Base-by-base conservation (phyloP, 257 asterid species). In the Apocynum venetum region DNA sequence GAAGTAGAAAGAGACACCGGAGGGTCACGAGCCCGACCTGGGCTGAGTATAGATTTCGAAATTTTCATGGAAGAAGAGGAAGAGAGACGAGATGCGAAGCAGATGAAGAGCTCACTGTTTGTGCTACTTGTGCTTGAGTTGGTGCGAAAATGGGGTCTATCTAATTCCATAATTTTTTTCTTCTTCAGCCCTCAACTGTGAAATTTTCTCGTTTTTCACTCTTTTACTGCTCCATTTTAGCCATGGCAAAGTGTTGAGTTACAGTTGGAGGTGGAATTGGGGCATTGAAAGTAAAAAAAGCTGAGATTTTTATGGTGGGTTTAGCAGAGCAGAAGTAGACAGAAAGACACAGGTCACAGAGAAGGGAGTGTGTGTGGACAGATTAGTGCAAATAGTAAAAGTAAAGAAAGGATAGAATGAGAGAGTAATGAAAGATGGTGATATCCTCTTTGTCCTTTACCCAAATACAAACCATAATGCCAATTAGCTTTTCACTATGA, bases 1-100 rank as follows among this genome's bases (percentile, higher is more conserved):
- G 96, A 90, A 49, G 93, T 84, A 14, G 99, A 82, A 60, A 90
- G 94, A 8, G 96, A 78, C 31, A 81, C 80, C 1, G 91, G 90
- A 11, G 87, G 88, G 78, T 90, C 97, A 0, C 97, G 89, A 41
- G 87, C 86, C 35, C 86, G 87, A 8, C 83, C 84, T 13, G 89
- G 89, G 71, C 91, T 87, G 13, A 87, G 85, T 25, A 87, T 81
- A 7, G 91, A 87, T 80, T 87, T 87, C 10, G 89, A 84, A 38
- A 85, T 57, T 55, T 82, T 85, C 89, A 87, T 85, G 19, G 88
- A 86, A 74, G 89, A 84, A 10, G 88, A 84, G 15, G 91, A 79
- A 63, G 85, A 87, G 60, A 87, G 85, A 44, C 91, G 93, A 79
- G 93, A 90, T 65, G 93, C 77, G 81, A 92, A 88, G 76, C 94